These are phyloP conservation scores for Alternaria postmessia DNA, from an alignment of 2,329 filamentous ascomycete genomes.

Conservation along the genomic window DNA sequence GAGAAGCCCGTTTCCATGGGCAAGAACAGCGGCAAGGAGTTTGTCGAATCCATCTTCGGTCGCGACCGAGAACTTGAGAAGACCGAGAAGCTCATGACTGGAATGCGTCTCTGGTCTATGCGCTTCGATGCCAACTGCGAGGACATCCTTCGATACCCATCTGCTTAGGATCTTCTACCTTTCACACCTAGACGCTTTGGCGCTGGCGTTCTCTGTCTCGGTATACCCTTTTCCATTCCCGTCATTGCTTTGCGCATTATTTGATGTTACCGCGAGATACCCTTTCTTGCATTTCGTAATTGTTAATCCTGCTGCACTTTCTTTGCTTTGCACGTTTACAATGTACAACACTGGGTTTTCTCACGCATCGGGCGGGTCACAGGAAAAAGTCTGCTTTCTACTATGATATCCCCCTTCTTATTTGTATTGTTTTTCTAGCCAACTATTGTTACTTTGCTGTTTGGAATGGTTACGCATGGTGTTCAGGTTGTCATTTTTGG, in stretches of 20 bases:
- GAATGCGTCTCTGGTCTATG: conserved; percentile 86
- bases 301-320: conserved; percentile 50
- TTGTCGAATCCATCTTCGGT: conserved; percentile 95
- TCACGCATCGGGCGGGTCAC: conserved; percentile 48
- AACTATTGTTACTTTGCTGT: conserved; percentile 23
- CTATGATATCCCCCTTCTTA: conserved; percentile 46
- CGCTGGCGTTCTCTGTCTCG: conserved; percentile 39
- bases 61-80: conserved; percentile 86
- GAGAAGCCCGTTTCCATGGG: conserved; percentile 76
- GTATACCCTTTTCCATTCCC: conserved; percentile 25
- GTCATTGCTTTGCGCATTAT: conserved; percentile 31
- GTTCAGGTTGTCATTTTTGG: conserved; percentile 22
- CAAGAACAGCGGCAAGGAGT: conserved; percentile 91
- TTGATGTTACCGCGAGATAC: conserved; percentile 52
- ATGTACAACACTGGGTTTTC: conserved; percentile 47
- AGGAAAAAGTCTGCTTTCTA: conserved; percentile 48
- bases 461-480: conserved; percentile 23
- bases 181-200: conserved; percentile 32
- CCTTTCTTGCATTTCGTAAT: conserved; percentile 48
- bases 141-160: conserved; percentile 73
- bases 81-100: conserved; percentile 92
- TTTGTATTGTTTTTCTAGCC: conserved; percentile 26
- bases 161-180: conserved; percentile 37
- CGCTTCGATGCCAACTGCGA: conserved; percentile 97
- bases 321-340: conserved; percentile 40